phyloP scores from a whole-genome alignment of 1,139 yeast species.

The Dujonia santamariae region DNA sequence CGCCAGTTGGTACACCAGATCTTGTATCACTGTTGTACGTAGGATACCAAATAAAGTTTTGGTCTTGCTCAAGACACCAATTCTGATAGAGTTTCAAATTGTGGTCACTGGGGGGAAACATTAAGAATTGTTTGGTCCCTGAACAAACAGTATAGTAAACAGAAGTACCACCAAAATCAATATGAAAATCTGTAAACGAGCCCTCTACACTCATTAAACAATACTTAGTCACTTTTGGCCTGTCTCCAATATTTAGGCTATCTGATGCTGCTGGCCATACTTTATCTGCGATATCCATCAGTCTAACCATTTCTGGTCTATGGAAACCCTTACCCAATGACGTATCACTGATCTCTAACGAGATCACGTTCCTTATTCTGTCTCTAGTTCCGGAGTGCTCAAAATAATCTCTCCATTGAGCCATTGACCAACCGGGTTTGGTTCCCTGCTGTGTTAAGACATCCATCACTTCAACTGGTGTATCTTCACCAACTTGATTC shows the following conservation, averaged over 20 bases:
- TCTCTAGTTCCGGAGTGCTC: constrained; percentile 47
- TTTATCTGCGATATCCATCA: constrained; percentile 66
- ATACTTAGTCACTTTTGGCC: constrained; percentile 78
- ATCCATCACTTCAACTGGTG: constrained; percentile 81
- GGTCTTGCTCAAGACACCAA: constrained; percentile 73
- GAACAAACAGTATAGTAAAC: constrained; percentile 80
- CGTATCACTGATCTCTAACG: constrained; percentile 70
- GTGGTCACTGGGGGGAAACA: constrained; percentile 70
- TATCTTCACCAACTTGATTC: constrained; percentile 58
- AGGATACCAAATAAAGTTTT: constrained; percentile 66
- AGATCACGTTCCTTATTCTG: constrained; percentile 74
- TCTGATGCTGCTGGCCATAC: constrained; percentile 45
- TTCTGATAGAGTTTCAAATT: constrained; percentile 60
- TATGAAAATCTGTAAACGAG: constrained; percentile 85
- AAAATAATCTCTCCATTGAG: constrained; percentile 75
- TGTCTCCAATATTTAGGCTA: constrained; percentile 10
- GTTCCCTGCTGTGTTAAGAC: constrained; percentile 75
- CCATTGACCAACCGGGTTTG: constrained; percentile 64
- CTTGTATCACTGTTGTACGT: constrained; percentile 30
- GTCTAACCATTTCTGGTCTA: constrained; percentile 66
- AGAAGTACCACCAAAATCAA: constrained; percentile 91
- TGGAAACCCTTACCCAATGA: constrained; percentile 47
- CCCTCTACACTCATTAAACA: constrained; percentile 82
- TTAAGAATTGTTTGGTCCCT: constrained; percentile 71
- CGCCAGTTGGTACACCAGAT: constrained; percentile 32